Base-by-base conservation (phyloP, 2,329 filamentous ascomycete genomes). In the Acrocalymma vagum region DNA sequence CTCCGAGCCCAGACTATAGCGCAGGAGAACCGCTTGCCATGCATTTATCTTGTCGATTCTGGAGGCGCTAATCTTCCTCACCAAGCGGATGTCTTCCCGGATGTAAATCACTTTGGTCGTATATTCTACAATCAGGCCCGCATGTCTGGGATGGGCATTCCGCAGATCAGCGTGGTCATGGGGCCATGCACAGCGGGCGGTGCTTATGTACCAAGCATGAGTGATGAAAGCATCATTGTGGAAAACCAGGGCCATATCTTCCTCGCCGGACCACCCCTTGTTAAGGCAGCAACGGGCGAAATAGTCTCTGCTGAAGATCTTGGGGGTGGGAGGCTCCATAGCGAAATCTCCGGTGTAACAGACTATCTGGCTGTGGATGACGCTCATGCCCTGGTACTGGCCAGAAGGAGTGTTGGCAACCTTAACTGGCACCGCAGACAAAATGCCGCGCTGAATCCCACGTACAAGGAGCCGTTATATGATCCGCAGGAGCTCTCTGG, bases 61-160 rank as follows among this genome's bases (percentile, higher is more conserved):
- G 93, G 94, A 30, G 93, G 93, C 51, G 94, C 92, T 42, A 96
- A 97, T 69, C 82, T 99, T 13, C 94, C 92, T 10, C 88, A 96
- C 63, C 93, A 99, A 73, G 87, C 92, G 24, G 90, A 96, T 65
- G 93, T 97, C 42, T 97, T 99, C 70, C 94, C 93, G 1, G 93
- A 97, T 69, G 81, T 86, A 53, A 90, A 96, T 38, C 93, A 97
- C 71, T 97, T 99, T 65, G 91, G 93, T 23, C 89, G 93, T 53
- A 96, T 97, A 67, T 99, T 99, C 78, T 99, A 88, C 79, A 96
- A 99, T 74, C 93, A 99, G 72, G 93, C 94, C 3, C 81, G 90
- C 61, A 96, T 97, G 91, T 94, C 88, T 55, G 82, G 87, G 2
- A 75, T 86, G 54, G 90, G 91, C 4, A 95, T 97, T 48, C 93